A percentile compares a stretch with the other conserved stretches of the same genome.
Evolutionary conservation across 2,329 filamentous ascomycete genomes (phyloP).

Genomic region (Beauveria australis): DNA sequence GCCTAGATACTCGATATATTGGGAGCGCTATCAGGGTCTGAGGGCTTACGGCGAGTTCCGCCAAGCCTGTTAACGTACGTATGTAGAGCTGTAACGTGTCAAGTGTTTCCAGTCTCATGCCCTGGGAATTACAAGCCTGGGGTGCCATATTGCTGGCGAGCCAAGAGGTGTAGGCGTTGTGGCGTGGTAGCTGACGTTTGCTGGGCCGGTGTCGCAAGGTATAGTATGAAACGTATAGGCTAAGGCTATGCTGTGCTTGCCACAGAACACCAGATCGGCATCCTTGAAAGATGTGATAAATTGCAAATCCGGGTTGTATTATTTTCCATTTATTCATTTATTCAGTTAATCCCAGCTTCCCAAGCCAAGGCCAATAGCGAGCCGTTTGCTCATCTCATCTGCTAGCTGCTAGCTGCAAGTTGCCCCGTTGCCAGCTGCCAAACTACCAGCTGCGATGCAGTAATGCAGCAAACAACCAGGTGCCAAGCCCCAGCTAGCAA

Average conservation of each 20-base stretch:
- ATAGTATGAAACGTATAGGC: too few species aligned
- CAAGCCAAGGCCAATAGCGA: background rate
- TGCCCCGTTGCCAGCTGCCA: background rate
- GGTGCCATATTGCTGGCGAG: background rate
- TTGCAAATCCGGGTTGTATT: too few species aligned
- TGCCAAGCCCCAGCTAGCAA: constrained; percentile 2
- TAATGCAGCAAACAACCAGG: too few species aligned
- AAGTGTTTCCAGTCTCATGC: background rate
- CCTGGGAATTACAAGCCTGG: background rate
- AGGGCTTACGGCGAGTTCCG: background rate
- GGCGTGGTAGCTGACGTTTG: background rate
- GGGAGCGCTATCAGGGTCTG: background rate
- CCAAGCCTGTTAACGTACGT: background rate
- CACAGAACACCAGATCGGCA: too few species aligned
- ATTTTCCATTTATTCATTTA: too few species aligned
- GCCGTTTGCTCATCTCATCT: background rate
- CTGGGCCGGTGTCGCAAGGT: background rate
- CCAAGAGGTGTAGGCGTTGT: background rate
- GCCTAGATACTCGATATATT: too few species aligned
- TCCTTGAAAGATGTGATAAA: too few species aligned
- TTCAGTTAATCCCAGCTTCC: too few species aligned
- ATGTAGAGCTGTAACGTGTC: background rate
- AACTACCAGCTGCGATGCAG: background rate
- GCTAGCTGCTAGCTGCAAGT: background rate
- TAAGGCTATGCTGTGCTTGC: too few species aligned